These are phyloP conservation scores for Salix udensis DNA, from an alignment of 345 rosid species.

Conservation along the genomic window DNA sequence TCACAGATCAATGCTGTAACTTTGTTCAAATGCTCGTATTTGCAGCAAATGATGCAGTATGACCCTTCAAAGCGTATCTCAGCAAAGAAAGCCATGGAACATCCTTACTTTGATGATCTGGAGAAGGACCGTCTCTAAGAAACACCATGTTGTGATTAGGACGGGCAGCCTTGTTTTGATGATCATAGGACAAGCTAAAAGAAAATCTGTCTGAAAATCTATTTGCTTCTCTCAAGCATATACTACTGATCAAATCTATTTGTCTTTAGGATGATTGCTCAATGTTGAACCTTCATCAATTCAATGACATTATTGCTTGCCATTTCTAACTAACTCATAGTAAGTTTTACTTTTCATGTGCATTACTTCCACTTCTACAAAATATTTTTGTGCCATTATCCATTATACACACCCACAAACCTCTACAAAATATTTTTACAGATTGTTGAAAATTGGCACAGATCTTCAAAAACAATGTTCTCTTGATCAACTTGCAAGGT, in stretches of 20 bases:
- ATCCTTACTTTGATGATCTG: conserved; percentile 80
- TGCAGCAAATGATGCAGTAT: conserved; percentile 91
- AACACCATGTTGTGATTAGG: background rate
- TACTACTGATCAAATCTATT: conserved; percentile 13
- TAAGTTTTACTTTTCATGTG: too few species aligned
- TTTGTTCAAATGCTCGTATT: background rate
- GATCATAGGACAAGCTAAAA: background rate
- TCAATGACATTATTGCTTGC: background rate
- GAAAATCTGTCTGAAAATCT: background rate
- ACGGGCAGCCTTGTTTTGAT: background rate
- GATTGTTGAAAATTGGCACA: too few species aligned
- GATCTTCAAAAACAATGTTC: too few species aligned
- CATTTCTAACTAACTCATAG: background rate
- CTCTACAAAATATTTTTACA: too few species aligned
- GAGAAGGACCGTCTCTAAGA: conserved; percentile 48
- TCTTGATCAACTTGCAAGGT: too few species aligned
- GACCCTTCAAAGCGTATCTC: conserved; percentile 84
- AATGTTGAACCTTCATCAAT: background rate
- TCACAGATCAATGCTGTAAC: too few species aligned
- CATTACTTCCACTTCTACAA: too few species aligned
- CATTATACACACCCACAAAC: too few species aligned
- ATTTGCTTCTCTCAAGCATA: conserved; percentile 61
- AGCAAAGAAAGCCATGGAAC: conserved; percentile 93
- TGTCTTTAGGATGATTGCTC: background rate
- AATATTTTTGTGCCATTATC: too few species aligned